Evolutionary conservation across 495 filamentous ascomycete genomes (phyloP).

Genomic region (Neurospora intermedia): DNA sequence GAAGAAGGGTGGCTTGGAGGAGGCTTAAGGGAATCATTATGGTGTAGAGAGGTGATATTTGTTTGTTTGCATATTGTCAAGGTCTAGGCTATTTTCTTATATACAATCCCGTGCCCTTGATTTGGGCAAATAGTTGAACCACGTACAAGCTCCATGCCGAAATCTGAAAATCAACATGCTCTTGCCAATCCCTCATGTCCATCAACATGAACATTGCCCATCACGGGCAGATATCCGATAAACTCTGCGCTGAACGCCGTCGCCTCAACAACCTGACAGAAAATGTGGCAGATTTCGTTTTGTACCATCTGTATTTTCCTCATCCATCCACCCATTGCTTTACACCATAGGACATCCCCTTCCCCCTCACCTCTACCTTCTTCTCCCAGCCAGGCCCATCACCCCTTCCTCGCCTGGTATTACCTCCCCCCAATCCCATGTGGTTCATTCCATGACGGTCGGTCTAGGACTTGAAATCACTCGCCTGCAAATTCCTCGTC

Average conservation of each 20-base stretch:
- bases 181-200: background rate
- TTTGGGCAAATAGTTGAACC: background rate
- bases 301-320: no score
- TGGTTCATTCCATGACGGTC: no score
- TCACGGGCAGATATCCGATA: no score
- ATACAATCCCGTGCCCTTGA: background rate
- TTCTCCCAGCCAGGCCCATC: no score
- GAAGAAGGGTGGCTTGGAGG: slow-evolving; percentile 40
- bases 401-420: no score
- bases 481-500: slow-evolving; percentile 93
- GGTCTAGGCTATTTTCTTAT: background rate
- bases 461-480: slow-evolving; percentile 55
- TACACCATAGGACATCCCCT: no score
- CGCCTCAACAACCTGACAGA: background rate
- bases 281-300: no score
- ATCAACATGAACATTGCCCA: background rate
- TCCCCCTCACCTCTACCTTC: no score
- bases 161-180: background rate
- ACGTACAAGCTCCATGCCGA: background rate
- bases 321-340: no score
- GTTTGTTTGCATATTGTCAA: background rate
- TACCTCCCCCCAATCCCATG: no score
- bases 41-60: background rate
- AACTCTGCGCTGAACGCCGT: background rate
- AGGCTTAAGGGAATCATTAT: slow-evolving; percentile 25